Percentiles rank a stretch among this genome's conserved stretches.
Conservation (phyloP, 192 early-diverging fungal genomes). For the Coemansia sp. region DNA sequence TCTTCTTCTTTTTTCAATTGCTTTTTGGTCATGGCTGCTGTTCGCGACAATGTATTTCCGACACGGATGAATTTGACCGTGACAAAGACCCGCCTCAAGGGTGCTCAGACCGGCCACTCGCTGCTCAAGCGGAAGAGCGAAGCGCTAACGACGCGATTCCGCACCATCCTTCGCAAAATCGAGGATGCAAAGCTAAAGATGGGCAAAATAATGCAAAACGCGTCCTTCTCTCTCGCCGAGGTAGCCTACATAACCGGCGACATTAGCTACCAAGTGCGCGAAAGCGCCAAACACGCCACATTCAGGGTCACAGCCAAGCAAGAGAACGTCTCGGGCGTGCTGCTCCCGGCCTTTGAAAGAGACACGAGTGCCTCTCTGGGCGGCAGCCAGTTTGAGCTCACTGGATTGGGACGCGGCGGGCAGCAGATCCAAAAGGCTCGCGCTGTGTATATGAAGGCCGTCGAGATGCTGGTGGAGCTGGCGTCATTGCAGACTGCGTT, state of each 20-base stretch:
- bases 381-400: slow-evolving; percentile 96
- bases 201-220: slow-evolving; percentile 98
- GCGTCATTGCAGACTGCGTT: slow-evolving; percentile 99
- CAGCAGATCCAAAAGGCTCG: slow-evolving; percentile 96
- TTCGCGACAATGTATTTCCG: slow-evolving; percentile 89
- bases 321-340: slow-evolving; percentile 98
- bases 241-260: slow-evolving; percentile 97
- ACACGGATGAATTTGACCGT: slow-evolving; percentile 97
- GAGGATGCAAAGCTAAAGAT: slow-evolving; percentile 99
- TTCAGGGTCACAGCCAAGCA: slow-evolving; percentile 89
- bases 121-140: slow-evolving; percentile 98
- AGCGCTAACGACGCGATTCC: slow-evolving; percentile 93
- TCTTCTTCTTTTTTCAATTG: not conserved
- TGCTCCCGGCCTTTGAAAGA: slow-evolving; percentile 90
- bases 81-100: slow-evolving; percentile 96
- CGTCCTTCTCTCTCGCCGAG: slow-evolving; percentile 97
- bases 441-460: slow-evolving; percentile 92
- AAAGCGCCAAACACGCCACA: slow-evolving; percentile 89
- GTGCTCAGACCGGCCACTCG: slow-evolving; percentile 97
- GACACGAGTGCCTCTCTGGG: slow-evolving; percentile 50
- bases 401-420: slow-evolving; percentile 98
- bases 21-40: slow-evolving; percentile 63
- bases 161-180: slow-evolving; percentile 95
- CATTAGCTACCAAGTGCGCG: slow-evolving; percentile 97
- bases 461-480: slow-evolving; percentile 94